phyloP scores from a whole-genome alignment of 768 basidiomycete species.

The Boletus coccyginus region DNA sequence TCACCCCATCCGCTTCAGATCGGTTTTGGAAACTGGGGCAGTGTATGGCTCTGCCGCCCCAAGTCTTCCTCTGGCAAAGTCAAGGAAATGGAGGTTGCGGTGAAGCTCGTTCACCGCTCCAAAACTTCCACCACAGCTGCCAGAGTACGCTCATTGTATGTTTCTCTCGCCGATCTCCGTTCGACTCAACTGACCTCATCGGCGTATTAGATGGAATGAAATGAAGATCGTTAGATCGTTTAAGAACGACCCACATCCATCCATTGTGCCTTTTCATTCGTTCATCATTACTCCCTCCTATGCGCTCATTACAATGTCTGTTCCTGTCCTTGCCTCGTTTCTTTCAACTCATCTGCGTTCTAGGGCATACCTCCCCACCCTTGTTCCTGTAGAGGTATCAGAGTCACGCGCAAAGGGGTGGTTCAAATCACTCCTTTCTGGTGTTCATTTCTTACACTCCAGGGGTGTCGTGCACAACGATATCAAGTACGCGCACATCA shows the following conservation, averaged over 20 bases:
- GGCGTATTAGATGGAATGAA: slow-evolving; percentile 81
- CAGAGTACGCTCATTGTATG: slow-evolving; percentile 83
- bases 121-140: slow-evolving; percentile 85
- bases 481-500: slow-evolving; percentile 67
- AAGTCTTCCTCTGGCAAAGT: slow-evolving; percentile 47
- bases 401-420: slow-evolving; percentile 75
- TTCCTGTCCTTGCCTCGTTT: slow-evolving; percentile 14
- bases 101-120: slow-evolving; percentile 88
- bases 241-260: slow-evolving; percentile 83
- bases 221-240: slow-evolving; percentile 93
- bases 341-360: slow-evolving; percentile 7
- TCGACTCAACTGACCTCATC: not conserved
- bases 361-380: slow-evolving; percentile 85
- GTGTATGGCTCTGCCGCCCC: slow-evolving; percentile 77
- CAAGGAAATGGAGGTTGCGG: slow-evolving; percentile 63
- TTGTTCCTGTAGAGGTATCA: slow-evolving; percentile 85
- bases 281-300: slow-evolving; percentile 92
- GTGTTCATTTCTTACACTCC: slow-evolving; percentile 78
- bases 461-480: slow-evolving; percentile 90
- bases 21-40: slow-evolving; percentile 92
- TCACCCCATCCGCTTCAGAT: slow-evolving; percentile 46
- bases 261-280: slow-evolving; percentile 88
- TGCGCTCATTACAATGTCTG: slow-evolving; percentile 90
- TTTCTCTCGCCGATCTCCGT: slow-evolving; percentile 8
- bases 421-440: slow-evolving; percentile 81